A percentile compares a stretch with the other conserved stretches of the same genome.
Evolutionary conservation across 2,329 filamentous ascomycete species (phyloP).

Genomic region (Colletotrichum horii): DNA sequence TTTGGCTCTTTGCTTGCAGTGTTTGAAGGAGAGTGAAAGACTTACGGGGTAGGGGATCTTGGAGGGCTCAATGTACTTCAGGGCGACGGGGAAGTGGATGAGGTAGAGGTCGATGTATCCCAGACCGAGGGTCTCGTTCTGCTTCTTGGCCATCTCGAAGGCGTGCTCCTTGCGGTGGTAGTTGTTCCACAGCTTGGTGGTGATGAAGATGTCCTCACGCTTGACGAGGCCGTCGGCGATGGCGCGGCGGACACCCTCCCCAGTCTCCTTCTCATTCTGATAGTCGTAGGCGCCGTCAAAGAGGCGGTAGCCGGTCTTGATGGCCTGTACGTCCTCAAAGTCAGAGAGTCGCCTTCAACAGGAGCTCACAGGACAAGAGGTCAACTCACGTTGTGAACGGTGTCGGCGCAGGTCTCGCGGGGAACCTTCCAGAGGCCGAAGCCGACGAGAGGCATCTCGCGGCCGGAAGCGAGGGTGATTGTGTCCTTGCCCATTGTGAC

Average conservation of each 20-base stretch:
- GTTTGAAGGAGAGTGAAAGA: fast-evolving
- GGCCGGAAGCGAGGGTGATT: slow-evolving; percentile 50
- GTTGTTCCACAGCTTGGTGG: slow-evolving; percentile 86
- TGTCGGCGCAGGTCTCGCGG: slow-evolving; percentile 45
- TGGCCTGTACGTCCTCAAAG: slow-evolving; percentile 34
- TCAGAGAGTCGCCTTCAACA: neutral
- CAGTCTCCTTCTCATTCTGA: slow-evolving; percentile 70
- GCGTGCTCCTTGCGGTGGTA: slow-evolving; percentile 73
- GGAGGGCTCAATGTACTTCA: slow-evolving; percentile 47
- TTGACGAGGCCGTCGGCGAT: slow-evolving; percentile 65
- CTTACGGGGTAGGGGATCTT: slow-evolving; percentile 42
- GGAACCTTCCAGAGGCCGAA: slow-evolving; percentile 76
- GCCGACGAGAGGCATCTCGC: slow-evolving; percentile 63
- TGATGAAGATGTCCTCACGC: slow-evolving; percentile 82
- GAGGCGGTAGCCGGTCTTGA: slow-evolving; percentile 58
- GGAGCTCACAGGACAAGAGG: fast-evolving
- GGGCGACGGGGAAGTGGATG: slow-evolving; percentile 64
- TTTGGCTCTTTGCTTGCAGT: fast-evolving
- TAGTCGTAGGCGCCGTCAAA: slow-evolving; percentile 63
- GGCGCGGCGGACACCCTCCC: slow-evolving; percentile 63
- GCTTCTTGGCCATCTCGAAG: slow-evolving; percentile 62
- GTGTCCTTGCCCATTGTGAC: slow-evolving; percentile 33
- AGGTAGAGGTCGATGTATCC: slow-evolving; percentile 75
- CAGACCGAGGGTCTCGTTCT: slow-evolving; percentile 65
- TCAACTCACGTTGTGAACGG: slow-evolving; percentile 62